A percentile compares a stretch with the other conserved stretches of the same genome.
These are phyloP conservation scores for Leptosphaerulina australis DNA, from an alignment of 2,329 filamentous ascomycete species.

Conservation along the genomic window DNA sequence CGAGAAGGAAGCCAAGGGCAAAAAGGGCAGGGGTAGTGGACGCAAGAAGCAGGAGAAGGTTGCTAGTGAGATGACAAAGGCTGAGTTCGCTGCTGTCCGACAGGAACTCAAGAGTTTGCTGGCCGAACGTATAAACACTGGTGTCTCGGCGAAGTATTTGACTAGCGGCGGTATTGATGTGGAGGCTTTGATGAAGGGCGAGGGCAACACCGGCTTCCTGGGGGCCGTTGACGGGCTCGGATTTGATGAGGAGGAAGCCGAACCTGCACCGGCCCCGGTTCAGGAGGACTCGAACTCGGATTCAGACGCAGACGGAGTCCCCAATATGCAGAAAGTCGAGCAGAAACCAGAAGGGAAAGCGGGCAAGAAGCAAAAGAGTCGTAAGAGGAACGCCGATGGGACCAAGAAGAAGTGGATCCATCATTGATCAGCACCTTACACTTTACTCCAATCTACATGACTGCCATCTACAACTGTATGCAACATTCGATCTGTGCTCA, in stretches of 20 bases:
- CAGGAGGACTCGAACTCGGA: constrained; percentile 34
- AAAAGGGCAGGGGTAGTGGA: constrained; percentile 69
- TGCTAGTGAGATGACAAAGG: constrained; percentile 71
- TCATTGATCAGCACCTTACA: constrained; percentile 5
- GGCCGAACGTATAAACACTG: constrained; percentile 77
- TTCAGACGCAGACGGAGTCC: constrained; percentile 1
- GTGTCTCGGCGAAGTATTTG: constrained; percentile 86
- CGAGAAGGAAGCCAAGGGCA: constrained; percentile 63
- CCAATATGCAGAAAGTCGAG: not conserved
- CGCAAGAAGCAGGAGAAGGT: constrained; percentile 77
- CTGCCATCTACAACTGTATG: no score
- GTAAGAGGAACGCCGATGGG: constrained; percentile 13
- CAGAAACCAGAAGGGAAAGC: not conserved
- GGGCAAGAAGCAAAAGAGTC: constrained; percentile 4
- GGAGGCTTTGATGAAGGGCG: constrained; percentile 67
- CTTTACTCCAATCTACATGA: no score
- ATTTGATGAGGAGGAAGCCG: constrained; percentile 29
- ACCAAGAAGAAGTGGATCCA: constrained; percentile 20
- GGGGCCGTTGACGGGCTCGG: constrained; percentile 60
- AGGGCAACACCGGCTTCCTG: constrained; percentile 68
- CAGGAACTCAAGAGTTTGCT: constrained; percentile 76
- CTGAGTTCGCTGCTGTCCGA: constrained; percentile 71
- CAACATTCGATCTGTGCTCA: no score
- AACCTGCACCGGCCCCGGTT: constrained; percentile 22
- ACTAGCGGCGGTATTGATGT: constrained; percentile 85